These are phyloP conservation scores for Colletotrichum orbiculare DNA, from an alignment of 2,329 filamentous ascomycete species.

Conservation along the genomic window DNA sequence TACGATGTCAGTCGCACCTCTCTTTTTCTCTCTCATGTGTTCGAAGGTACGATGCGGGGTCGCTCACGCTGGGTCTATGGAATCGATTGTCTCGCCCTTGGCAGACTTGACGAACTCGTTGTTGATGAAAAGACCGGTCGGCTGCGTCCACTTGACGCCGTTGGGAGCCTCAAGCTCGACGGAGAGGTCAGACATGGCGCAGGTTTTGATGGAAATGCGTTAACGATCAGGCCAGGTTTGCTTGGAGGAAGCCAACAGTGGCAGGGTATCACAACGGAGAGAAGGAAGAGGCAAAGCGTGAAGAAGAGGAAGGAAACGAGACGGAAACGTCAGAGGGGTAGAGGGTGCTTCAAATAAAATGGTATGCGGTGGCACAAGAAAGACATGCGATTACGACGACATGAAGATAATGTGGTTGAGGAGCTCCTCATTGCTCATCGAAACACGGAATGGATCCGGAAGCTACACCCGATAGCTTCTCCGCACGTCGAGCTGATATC, in stretches of 20 bases:
- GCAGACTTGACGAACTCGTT: conserved; percentile 76
- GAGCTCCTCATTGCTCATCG: not conserved
- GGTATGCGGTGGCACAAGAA: no score
- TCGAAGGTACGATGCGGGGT: not conserved
- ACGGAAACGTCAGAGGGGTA: not conserved
- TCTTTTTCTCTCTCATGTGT: not conserved
- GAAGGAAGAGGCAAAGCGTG: not conserved
- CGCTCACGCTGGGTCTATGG: conserved; percentile 71
- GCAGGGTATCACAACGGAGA: conserved; percentile 20
- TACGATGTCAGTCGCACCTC: not conserved
- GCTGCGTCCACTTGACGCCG: conserved; percentile 74
- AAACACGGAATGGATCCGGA: conserved; percentile 1
- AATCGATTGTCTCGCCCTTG: conserved; percentile 66
- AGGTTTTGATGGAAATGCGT: not conserved
- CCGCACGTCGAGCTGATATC: conserved; percentile 10
- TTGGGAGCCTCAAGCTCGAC: conserved; percentile 76
- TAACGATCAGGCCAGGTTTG: not conserved
- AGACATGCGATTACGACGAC: conserved; percentile 2
- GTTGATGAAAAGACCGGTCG: conserved; percentile 80
- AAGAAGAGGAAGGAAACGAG: not conserved
- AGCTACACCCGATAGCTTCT: conserved; percentile 23
- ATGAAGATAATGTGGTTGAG: not conserved
- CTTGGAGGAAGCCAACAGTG: not conserved
- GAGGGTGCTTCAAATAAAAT: not conserved
- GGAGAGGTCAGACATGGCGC: conserved; percentile 33